Evolutionary conservation across 495 filamentous ascomycete genomes (phyloP), one percentile per base, ranked within the genome.

Genomic region (Parathielavia appendiculata): DNA sequence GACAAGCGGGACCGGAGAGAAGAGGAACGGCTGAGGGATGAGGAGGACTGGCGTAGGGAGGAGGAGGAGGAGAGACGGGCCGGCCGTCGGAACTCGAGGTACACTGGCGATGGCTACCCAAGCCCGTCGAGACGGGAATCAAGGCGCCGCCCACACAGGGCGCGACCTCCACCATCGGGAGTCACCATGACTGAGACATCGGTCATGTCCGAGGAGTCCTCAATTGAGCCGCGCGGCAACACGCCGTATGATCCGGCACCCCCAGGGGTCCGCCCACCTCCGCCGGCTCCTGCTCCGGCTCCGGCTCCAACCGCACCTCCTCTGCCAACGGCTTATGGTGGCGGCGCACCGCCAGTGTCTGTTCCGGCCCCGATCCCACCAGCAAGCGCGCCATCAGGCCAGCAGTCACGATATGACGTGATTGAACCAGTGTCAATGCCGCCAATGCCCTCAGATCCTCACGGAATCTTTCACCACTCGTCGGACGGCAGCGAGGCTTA

Each of bases 101-200:
- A 75, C 57, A 86, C 83, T 2, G 84, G 79, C 22, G 83, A 85
- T 64, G 87, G 86, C 11, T 77, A 82, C 54, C 78, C 78, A 23
- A 81, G 80, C 22, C 81, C 83, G 12, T 70, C 73, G 54, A 73
- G 78, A 55, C 72, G 81, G 63, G 69, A 77, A 30, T 75, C 82
- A 16, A 65, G 68, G 57, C 68, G 66, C 32, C 73, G 70, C 26
- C 51, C 50, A n/a, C 60, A 19, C 12, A 56, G 71, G 65, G 56
- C 75, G 64, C 61, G 71, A 62, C 69, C 64, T 5, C 69, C 70
- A 43, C 69, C 70, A 1, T 64, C 68, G 9, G 61, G 66, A 11
- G 59, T 73, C n/a, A 68, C 66, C 43, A 59, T 51, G 49, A 63
- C 61, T 5, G 61, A 41, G 36, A 58, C 67, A 9, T 73, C 73